Evolutionary conservation across 495 filamentous ascomycete genomes (phyloP).

Genomic region (Rostrohypoxylon terebratum): DNA sequence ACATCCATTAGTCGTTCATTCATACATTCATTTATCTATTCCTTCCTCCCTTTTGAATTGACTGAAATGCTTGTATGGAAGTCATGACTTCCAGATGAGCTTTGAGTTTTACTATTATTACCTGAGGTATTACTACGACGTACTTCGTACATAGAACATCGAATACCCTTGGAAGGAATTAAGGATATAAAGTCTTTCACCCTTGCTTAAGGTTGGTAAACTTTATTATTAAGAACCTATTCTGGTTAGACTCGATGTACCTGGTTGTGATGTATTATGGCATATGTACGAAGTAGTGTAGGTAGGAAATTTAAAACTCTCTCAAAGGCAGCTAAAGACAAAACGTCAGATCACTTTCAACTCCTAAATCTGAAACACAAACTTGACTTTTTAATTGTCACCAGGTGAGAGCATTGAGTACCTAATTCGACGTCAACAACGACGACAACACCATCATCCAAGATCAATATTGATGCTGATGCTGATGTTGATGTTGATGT

Average conservation of each 20-base stretch:
- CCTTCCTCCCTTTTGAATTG: background rate
- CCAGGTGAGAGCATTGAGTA: conserved; percentile 2
- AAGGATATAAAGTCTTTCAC: background rate
- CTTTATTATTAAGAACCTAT: conserved; percentile 11
- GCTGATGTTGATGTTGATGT: too few relatives aligned
- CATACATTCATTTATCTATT: background rate
- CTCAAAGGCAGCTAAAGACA: conserved; percentile 2
- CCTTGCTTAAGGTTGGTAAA: background rate
- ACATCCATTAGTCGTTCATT: background rate
- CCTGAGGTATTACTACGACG: too few relatives aligned
- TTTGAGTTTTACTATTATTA: too few relatives aligned
- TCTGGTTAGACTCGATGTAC: conserved; percentile 6
- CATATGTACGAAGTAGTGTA: too few relatives aligned
- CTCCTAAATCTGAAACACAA: conserved; percentile 34
- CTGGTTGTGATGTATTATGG: conserved; percentile 1
- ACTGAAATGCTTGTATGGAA: background rate
- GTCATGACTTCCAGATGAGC: conserved; percentile 1
- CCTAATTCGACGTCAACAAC: conserved; percentile 4
- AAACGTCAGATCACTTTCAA: conserved; percentile 14
- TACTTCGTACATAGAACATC: background rate
- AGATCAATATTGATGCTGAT: too few relatives aligned
- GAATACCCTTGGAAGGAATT: conserved; percentile 3
- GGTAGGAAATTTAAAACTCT: conserved; percentile 12
- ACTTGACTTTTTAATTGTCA: background rate
- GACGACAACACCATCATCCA: background rate